Percentiles rank a stretch among this genome's conserved stretches.
Conservation (phyloP, 164 flowering plant species). For the Hamamelis virginiana region DNA sequence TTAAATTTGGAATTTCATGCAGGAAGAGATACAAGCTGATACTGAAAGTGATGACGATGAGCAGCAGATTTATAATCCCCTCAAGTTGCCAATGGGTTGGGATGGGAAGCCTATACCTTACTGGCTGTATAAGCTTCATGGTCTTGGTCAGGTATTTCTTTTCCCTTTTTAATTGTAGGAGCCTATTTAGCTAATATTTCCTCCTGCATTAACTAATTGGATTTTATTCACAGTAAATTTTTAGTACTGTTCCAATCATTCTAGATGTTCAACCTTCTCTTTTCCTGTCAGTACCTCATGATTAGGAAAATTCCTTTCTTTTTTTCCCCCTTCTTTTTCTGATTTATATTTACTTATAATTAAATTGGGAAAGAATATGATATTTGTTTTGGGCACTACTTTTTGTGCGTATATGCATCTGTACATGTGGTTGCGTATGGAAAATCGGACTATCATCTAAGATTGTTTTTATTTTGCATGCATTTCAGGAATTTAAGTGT, state of each 20-base stretch:
- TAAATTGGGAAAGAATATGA: no score
- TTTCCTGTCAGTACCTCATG: no score
- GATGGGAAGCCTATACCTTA: conserved; percentile 99
- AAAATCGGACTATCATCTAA: neutral
- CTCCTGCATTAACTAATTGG: neutral
- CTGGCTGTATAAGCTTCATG: conserved; percentile 99
- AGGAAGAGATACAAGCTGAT: conserved; percentile 93
- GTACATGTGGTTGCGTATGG: no score
- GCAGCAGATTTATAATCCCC: conserved; percentile 95
- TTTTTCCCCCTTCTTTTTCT: no score
- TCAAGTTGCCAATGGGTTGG: conserved; percentile 98
- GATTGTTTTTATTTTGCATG: neutral
- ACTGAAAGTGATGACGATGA: conserved; percentile 97
- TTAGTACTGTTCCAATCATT: no score
- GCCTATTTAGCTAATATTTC: neutral
- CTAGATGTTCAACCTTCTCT: no score
- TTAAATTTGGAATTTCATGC: conserved; percentile 20
- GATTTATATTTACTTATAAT: no score
- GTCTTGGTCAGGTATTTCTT: conserved; percentile 85
- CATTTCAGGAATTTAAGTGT: conserved; percentile 87
- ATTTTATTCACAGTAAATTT: neutral
- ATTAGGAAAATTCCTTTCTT: no score
- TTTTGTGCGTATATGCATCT: no score
- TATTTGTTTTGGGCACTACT: no score
- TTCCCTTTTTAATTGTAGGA: neutral